A percentile compares a stretch with the other conserved stretches of the same genome.
Evolutionary conservation across 2,329 filamentous ascomycete species (phyloP).

Genomic region (Alternaria triticimaculans): DNA sequence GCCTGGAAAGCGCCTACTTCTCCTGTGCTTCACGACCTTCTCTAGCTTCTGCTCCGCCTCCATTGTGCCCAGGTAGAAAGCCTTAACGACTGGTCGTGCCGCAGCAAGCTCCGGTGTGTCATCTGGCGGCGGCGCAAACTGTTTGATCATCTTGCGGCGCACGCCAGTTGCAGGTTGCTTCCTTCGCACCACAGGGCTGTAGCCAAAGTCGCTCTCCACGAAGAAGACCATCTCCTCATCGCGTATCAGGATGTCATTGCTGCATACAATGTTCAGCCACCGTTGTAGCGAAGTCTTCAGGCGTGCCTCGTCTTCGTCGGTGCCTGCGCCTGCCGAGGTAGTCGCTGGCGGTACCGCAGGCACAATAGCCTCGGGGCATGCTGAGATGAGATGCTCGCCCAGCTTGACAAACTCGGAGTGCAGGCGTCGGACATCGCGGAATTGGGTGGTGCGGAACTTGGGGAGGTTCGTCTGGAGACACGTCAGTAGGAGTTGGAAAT

Average conservation of each 20-base stretch:
- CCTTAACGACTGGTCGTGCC: slow-evolving; percentile 88
- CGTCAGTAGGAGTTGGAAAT: slow-evolving; percentile 12
- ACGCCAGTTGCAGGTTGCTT: slow-evolving; percentile 97
- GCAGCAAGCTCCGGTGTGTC: slow-evolving; percentile 94
- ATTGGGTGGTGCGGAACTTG: slow-evolving; percentile 96
- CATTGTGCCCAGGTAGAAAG: slow-evolving; percentile 95
- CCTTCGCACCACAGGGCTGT: slow-evolving; percentile 92
- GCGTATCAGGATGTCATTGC: slow-evolving; percentile 88
- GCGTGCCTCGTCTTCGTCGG: slow-evolving; percentile 90
- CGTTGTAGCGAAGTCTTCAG: slow-evolving; percentile 90
- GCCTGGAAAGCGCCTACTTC: slow-evolving; percentile 66
- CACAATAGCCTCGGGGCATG: slow-evolving; percentile 95
- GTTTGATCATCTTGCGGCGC: slow-evolving; percentile 92
- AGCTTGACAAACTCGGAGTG: slow-evolving; percentile 97
- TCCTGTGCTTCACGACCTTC: slow-evolving; percentile 86
- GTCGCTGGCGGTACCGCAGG: slow-evolving; percentile 94
- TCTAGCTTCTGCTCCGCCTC: slow-evolving; percentile 98
- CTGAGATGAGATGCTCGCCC: slow-evolving; percentile 93
- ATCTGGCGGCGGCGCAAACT: slow-evolving; percentile 96
- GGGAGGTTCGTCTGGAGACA: slow-evolving; percentile 87
- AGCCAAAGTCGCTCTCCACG: slow-evolving; percentile 98
- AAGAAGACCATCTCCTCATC: slow-evolving; percentile 98
- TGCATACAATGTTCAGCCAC: slow-evolving; percentile 94
- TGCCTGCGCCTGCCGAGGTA: slow-evolving; percentile 92
- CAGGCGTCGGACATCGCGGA: slow-evolving; percentile 92